These are phyloP conservation scores for Rhizopogon roseolus DNA, from an alignment of 768 basidiomycete species.

Conservation along the genomic window DNA sequence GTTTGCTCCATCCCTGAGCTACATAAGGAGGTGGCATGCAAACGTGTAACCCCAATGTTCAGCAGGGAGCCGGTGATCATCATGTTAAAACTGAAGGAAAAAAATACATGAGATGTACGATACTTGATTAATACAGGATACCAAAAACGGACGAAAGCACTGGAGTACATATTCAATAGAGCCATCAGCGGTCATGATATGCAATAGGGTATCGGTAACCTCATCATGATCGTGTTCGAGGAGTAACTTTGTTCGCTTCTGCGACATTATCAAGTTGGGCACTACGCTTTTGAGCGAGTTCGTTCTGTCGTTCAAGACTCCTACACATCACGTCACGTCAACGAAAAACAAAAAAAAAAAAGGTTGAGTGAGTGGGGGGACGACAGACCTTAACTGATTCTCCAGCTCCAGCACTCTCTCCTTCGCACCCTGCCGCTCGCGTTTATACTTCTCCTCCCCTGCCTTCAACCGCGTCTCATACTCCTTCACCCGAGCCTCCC, in stretches of 20 bases:
- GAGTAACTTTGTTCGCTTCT: conserved; percentile 16
- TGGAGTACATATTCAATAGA: not conserved
- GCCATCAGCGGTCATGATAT: not conserved
- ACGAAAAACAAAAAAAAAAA: conserved; percentile 3
- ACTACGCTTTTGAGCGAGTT: conserved; percentile 71
- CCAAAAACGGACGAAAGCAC: not conserved
- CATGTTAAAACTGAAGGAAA: no score
- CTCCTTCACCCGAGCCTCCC: conserved; percentile 92
- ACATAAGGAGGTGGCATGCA: no score
- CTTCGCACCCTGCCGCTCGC: conserved; percentile 91
- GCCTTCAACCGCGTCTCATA: conserved; percentile 77
- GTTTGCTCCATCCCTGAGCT: no score
- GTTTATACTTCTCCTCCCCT: conserved; percentile 89
- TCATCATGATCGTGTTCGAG: not conserved
- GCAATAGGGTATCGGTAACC: not conserved
- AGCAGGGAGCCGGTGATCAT: no score
- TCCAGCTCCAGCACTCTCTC: conserved; percentile 34
- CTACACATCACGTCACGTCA: conserved; percentile 31
- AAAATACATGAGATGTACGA: not conserved
- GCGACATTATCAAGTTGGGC: conserved; percentile 28
- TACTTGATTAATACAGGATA: not conserved
- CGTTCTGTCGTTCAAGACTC: conserved; percentile 71
- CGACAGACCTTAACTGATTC: no score
- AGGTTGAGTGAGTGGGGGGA: conserved; percentile 16
- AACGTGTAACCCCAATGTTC: no score